Evolutionary conservation across 2,329 filamentous ascomycete species (phyloP), one percentile per base, ranked within the genome.

Genomic region (Botrytis hyacinthi): DNA sequence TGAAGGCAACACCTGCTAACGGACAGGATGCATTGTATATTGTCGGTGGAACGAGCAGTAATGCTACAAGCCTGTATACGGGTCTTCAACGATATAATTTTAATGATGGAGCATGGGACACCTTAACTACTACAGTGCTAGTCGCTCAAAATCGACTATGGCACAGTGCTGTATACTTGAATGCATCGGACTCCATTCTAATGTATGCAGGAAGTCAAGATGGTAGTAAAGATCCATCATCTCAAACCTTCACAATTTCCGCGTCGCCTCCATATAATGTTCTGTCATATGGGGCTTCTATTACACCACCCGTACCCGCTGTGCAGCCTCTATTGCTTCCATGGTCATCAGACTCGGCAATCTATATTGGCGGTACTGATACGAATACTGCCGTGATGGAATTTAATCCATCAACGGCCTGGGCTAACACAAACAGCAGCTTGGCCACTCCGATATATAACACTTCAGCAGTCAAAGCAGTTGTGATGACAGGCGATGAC

Each of bases 191-290:
- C 72, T 87, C 89, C 6, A 92, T 98, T 72, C 83, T 98, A 37
- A 86, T 97, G 40, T 98, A 95, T 80, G 93, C 91, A 46, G 95
- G 95, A 63, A 89, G 87, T 26, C 89, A 91, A 78, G 88, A 90
- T 77, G 89, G 88, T 40, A 84, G 83, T 48, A 82, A 83, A 14
- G 82, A 84, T 10, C 84, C 88, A 0, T 94, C 93, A 0, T 89
- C 91, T 2, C 87, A 93, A 77, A 95, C 93, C 0, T 97, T 95
- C 79, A 86, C 91, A 29, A 90, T 98, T 74, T 84, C 86, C 4
- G 90, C 91, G 1, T 86, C 86, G 8, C 83, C 87, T 46, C 93
- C 94, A 0, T 93, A 92, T 80, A 81, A 78, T 6, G 87, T 95
- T 6, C 79, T 84, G 16, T 86, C 92, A 0, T 90, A 86, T 79